A percentile compares a stretch with the other conserved stretches of the same genome.
Conservation (phyloP, 2,329 filamentous ascomycete genomes). For the Eutypella sp. region DNA sequence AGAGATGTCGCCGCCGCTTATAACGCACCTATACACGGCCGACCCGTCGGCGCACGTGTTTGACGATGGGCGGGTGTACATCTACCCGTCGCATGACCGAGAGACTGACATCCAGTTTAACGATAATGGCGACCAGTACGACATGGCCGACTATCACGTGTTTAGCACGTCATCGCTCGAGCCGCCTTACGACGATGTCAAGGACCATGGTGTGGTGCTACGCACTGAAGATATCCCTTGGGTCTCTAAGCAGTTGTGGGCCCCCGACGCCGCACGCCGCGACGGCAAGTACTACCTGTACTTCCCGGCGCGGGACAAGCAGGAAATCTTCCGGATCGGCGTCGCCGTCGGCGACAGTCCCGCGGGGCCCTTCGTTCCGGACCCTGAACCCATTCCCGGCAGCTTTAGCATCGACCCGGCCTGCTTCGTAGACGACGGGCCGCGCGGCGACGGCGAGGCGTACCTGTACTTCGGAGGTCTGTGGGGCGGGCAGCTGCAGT, state of each 20-base stretch:
- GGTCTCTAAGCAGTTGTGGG: constrained; percentile 77
- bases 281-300: constrained; percentile 69
- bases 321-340: constrained; percentile 68
- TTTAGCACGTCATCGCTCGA: constrained; percentile 53
- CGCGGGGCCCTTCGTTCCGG: constrained; percentile 64
- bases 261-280: constrained; percentile 66
- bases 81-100: constrained; percentile 78
- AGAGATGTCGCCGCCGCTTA: constrained; percentile 57
- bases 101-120: constrained; percentile 71
- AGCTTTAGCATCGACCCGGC: constrained; percentile 76
- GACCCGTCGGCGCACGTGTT: constrained; percentile 80
- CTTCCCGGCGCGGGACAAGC: constrained; percentile 69
- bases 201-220: constrained; percentile 69
- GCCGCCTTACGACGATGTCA: constrained; percentile 50
- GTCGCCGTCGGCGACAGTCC: constrained; percentile 61
- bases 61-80: constrained; percentile 66
- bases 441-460: constrained; percentile 53
- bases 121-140: constrained; percentile 81
- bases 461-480: constrained; percentile 75
- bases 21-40: constrained; percentile 72
- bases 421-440: constrained; percentile 63
- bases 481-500: constrained; percentile 78
- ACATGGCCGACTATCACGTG: constrained; percentile 81
- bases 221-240: constrained; percentile 63
- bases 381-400: constrained; percentile 59